phyloP scores from a whole-genome alignment of 192 early-diverging fungal species.

The Coemansia sp. region DNA sequence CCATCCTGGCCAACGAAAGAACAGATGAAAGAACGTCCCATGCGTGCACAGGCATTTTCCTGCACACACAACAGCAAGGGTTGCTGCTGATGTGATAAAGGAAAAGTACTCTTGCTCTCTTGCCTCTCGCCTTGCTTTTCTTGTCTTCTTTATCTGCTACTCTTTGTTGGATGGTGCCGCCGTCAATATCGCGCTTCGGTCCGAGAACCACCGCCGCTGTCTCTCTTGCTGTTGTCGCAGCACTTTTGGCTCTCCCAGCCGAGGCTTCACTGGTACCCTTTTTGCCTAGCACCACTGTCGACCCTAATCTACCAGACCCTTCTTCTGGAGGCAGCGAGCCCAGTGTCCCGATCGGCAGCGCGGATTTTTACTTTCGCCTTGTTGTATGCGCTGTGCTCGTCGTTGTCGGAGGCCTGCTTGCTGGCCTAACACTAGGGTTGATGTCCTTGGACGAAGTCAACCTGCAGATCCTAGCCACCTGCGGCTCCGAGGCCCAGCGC shows the following conservation, averaged over 20 bases:
- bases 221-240: background rate
- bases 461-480: constrained; percentile 75
- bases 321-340: background rate
- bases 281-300: background rate
- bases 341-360: background rate
- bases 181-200: background rate
- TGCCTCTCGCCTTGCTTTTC: background rate
- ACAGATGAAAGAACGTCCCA: background rate
- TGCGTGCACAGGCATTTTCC: background rate
- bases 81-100: background rate
- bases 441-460: constrained; percentile 87
- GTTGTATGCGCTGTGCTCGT: constrained; percentile 62
- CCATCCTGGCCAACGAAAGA: background rate
- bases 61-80: background rate
- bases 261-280: background rate
- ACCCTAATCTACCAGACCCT: background rate
- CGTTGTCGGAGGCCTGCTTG: constrained; percentile 75
- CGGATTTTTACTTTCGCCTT: constrained; percentile 55
- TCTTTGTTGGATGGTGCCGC: background rate
- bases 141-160: background rate
- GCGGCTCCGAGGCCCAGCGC: constrained; percentile 67
- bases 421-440: constrained; percentile 67
- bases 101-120: background rate
- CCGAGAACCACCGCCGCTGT: background rate
- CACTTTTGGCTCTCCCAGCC: background rate